Evolutionary conservation across 2,329 filamentous ascomycete species (phyloP).

Genomic region (Dactylellina leptospora): DNA sequence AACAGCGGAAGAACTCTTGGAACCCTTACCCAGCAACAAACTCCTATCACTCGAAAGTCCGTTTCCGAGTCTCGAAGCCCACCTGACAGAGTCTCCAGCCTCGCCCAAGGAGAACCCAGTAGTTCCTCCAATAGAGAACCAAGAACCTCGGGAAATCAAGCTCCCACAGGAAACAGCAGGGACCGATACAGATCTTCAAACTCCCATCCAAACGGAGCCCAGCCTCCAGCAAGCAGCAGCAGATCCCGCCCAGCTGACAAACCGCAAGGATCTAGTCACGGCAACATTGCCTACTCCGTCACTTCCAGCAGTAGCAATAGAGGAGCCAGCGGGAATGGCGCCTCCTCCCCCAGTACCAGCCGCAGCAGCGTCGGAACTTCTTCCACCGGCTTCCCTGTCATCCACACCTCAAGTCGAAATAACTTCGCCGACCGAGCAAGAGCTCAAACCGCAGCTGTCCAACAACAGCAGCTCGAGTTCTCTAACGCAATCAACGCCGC

Average conservation of each 20-base stretch:
- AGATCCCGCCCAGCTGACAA: constrained; percentile 2
- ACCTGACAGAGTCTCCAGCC: constrained; percentile 45
- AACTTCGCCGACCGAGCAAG: constrained; percentile 20
- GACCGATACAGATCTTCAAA: constrained; percentile 8
- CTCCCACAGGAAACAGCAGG: background rate
- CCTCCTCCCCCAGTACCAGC: constrained; percentile 12
- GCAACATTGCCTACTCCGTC: constrained; percentile 27
- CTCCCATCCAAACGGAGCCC: background rate
- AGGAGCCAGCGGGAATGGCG: background rate
- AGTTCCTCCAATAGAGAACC: background rate
- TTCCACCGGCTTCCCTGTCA: constrained; percentile 13
- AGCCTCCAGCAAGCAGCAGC: background rate
- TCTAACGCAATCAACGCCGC: constrained; percentile 46
- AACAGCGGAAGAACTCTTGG: constrained; percentile 27
- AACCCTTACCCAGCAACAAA: constrained; percentile 25
- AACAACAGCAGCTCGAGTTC: constrained; percentile 37
- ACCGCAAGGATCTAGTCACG: background rate
- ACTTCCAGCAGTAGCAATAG: background rate
- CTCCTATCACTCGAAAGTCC: constrained; percentile 30
- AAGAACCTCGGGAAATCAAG: constrained; percentile 1
- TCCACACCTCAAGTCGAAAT: constrained; percentile 23
- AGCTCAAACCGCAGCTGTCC: constrained; percentile 5
- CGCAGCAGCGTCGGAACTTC: constrained; percentile 8
- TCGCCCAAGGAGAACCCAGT: constrained; percentile 24
- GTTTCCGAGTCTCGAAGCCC: constrained; percentile 39